Conservation (phyloP, 2,329 filamentous ascomycete species). For the Penicillium concentricum region DNA sequence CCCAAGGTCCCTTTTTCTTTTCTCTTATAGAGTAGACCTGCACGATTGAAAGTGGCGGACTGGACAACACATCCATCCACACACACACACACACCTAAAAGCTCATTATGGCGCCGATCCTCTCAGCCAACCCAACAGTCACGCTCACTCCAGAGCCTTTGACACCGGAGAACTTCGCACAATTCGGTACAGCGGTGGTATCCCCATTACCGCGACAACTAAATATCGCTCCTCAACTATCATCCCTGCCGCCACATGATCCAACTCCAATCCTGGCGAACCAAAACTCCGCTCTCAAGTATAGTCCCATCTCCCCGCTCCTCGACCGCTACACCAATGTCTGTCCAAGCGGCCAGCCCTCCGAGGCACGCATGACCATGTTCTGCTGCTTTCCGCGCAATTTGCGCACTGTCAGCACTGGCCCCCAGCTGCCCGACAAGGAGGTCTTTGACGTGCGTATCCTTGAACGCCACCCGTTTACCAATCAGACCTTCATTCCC, state of each 20-base stretch:
- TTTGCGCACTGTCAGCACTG: slow-evolving; percentile 39
- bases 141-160: slow-evolving; percentile 64
- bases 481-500: slow-evolving; percentile 89
- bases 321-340: slow-evolving; percentile 68
- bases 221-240: slow-evolving; percentile 44
- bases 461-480: slow-evolving; percentile 90
- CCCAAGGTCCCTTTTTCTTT: background rate
- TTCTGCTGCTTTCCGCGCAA: slow-evolving; percentile 76
- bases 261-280: slow-evolving; percentile 66
- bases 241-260: slow-evolving; percentile 44
- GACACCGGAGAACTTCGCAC: slow-evolving; percentile 65
- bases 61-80: background rate
- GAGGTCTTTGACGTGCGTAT: slow-evolving; percentile 65
- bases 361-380: slow-evolving; percentile 73
- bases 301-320: slow-evolving; percentile 73
- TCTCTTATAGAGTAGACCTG: background rate
- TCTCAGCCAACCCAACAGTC: slow-evolving; percentile 36
- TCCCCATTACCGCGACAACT: slow-evolving; percentile 64
- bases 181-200: slow-evolving; percentile 79
- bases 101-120: slow-evolving; percentile 33
- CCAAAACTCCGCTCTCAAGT: slow-evolving; percentile 86
- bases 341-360: slow-evolving; percentile 38
- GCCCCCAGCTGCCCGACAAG: slow-evolving; percentile 7
- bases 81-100: background rate
- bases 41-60: background rate